phyloP scores from a whole-genome alignment of 164 flowering plant species.

The Umbilicus rupestris region DNA sequence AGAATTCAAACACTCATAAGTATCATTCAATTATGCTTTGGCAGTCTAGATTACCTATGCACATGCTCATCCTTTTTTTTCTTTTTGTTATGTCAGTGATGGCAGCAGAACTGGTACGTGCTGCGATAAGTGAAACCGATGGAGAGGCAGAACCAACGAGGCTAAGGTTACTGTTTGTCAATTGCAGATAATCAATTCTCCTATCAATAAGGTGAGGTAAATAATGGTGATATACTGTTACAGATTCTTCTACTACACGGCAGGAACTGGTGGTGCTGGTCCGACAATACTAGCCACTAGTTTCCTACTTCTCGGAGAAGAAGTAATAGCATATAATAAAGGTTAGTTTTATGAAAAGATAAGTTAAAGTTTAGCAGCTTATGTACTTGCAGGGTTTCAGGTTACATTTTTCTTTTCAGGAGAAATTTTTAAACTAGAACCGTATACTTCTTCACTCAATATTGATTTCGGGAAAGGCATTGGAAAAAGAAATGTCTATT shows the following conservation, averaged over 20 bases:
- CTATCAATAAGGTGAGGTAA: neutral
- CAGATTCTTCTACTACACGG: slow-evolving; percentile 93
- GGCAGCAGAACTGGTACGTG: slow-evolving; percentile 95
- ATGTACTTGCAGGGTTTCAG: neutral
- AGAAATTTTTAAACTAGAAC: slow-evolving; percentile 63
- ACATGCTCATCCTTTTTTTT: neutral
- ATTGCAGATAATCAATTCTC: neutral
- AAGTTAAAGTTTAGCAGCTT: neutral
- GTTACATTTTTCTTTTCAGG: slow-evolving; percentile 37
- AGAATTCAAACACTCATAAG: neutral
- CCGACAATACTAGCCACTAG: slow-evolving; percentile 96
- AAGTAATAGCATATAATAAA: slow-evolving; percentile 83
- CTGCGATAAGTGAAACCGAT: slow-evolving; percentile 49
- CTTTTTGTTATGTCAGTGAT: slow-evolving; percentile 50
- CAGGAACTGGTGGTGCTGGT: slow-evolving; percentile 98
- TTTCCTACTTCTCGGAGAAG: slow-evolving; percentile 94
- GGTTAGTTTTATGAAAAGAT: slow-evolving; percentile 31
- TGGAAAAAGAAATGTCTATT: slow-evolving; percentile 76
- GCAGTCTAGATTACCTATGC: neutral
- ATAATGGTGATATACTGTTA: neutral
- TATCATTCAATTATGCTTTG: neutral
- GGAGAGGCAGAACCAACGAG: slow-evolving; percentile 49
- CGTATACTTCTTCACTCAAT: slow-evolving; percentile 81
- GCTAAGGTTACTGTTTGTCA: slow-evolving; percentile 43
- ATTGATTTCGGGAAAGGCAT: slow-evolving; percentile 92